A percentile compares a stretch with the other conserved stretches of the same genome.
Conservation (phyloP, 2,329 filamentous ascomycete genomes). For the Aspergillus sp. region DNA sequence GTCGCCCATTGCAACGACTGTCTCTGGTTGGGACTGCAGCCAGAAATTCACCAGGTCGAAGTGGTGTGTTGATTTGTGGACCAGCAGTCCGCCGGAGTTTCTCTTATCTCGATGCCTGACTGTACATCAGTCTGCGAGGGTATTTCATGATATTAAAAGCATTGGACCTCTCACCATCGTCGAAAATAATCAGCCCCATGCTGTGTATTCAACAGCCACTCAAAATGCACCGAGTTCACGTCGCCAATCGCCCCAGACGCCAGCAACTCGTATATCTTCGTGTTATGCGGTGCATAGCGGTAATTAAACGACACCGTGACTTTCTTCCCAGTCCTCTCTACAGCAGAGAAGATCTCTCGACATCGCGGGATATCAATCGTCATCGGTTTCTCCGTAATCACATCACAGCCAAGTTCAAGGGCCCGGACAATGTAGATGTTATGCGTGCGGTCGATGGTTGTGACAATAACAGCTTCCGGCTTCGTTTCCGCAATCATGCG, state of each 20-base stretch:
- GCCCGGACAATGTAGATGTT: conserved; percentile 61
- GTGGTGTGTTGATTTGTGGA: conserved; percentile 65
- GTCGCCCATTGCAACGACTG: conserved; percentile 60
- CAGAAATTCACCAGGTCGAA: conserved; percentile 66
- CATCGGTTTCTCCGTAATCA: conserved; percentile 67
- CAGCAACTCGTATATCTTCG: conserved; percentile 57
- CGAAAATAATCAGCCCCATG: conserved; percentile 65
- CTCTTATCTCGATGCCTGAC: conserved; percentile 58
- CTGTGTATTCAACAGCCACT: conserved; percentile 63
- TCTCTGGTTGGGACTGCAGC: conserved; percentile 56
- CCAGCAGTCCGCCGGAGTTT: conserved; percentile 59
- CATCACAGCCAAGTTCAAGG: conserved; percentile 59
- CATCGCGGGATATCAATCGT: conserved; percentile 60
- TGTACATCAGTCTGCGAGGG: too few relatives aligned
- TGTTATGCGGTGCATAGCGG: conserved; percentile 66
- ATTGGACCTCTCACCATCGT: conserved; percentile 37
- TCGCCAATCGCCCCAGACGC: conserved; percentile 56
- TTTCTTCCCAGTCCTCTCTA: conserved; percentile 49
- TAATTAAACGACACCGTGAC: conserved; percentile 65
- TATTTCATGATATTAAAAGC: too few relatives aligned
- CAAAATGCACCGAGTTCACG: conserved; percentile 60
- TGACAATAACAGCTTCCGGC: conserved; percentile 63
- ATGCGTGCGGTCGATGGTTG: conserved; percentile 63
- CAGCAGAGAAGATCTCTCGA: conserved; percentile 55
- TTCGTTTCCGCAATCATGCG: conserved; percentile 55